Base-by-base conservation (phyloP, 164 flowering plant genomes). In the Dillenia suffruticosa region DNA sequence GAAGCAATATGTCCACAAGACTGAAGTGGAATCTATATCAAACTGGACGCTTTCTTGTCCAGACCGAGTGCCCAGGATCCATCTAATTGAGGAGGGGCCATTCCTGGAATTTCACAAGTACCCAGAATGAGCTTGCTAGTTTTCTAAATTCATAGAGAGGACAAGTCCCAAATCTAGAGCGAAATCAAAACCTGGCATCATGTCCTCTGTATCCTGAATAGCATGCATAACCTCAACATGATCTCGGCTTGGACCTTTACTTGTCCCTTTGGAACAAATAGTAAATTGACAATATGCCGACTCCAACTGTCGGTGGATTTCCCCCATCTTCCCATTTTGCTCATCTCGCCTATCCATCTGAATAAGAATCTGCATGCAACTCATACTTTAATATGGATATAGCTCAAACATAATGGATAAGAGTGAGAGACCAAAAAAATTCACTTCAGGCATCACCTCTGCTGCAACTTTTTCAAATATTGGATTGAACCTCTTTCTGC, bases 331-430 rank as follows among this genome's bases (percentile, higher is more conserved):
- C 58, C 94, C 91, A 63, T 26, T 13, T 17, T 68, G 75, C 58
- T 87, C 94, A 71, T 95, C 96, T 57, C 67, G 61, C 63, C 79
- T 63, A 72, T 95, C 99, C 96, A 94, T 78, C 53, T 91, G 92
- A 44, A 90, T 85, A n/a, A 90, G 74, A 56, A 72, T 81, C 98
- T 93, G 73, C 9, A 61, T 22, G 51, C 51, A 55, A 65, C 26
- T 55, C 16, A 49, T 22, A 16, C 22, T 10, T 46, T 44, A 54
- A 74, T 19, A 26, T 45, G 24, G 15, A 22, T 48, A 46, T 43
- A 43, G 22, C 65, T 22, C 16, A 17, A 24, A 17, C 14, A 16
- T 9, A 9, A 6, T 2, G 22, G 32, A 26, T 16, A 14, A 43
- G 8, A 58, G 56, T 43, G 43, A 26, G 24, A 54, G n/a, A n/a